These are phyloP conservation scores for Ilyonectria robusta DNA, from an alignment of 2,329 filamentous ascomycete species.

Conservation along the genomic window DNA sequence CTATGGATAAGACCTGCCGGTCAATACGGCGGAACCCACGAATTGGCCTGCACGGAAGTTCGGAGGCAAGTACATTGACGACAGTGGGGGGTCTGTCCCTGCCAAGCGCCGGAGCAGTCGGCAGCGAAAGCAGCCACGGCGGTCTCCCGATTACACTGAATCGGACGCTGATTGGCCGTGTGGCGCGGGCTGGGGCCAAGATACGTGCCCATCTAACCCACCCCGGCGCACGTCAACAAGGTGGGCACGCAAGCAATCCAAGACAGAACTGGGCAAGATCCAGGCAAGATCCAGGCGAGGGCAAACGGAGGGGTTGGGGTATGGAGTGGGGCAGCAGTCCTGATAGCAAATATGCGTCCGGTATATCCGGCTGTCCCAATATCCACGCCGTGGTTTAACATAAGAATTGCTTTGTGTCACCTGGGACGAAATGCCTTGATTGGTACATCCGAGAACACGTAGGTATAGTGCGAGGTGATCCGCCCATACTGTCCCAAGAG, in stretches of 20 bases:
- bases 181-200: background rate
- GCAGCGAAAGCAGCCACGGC: background rate
- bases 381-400: background rate
- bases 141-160: background rate
- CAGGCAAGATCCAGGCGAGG: background rate
- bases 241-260: background rate
- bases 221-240: background rate
- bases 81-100: slow-evolving; percentile 11
- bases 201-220: background rate
- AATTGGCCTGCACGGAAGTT: slow-evolving; percentile 1
- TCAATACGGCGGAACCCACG: slow-evolving; percentile 5
- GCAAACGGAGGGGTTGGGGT: background rate
- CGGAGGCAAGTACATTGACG: slow-evolving; percentile 3
- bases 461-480: no score
- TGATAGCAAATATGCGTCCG: background rate
- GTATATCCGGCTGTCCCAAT: background rate
- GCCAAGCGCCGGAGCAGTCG: slow-evolving; percentile 10
- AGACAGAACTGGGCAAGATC: background rate
- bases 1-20: slow-evolving; percentile 15
- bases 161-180: background rate
- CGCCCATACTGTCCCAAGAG: no score
- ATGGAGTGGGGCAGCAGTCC: background rate
- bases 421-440: background rate
- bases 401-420: background rate
- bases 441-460: no score